These are phyloP conservation scores for Wallemia mellicola DNA, from an alignment of 1,284 basidiomycete species.

Conservation along the genomic window DNA sequence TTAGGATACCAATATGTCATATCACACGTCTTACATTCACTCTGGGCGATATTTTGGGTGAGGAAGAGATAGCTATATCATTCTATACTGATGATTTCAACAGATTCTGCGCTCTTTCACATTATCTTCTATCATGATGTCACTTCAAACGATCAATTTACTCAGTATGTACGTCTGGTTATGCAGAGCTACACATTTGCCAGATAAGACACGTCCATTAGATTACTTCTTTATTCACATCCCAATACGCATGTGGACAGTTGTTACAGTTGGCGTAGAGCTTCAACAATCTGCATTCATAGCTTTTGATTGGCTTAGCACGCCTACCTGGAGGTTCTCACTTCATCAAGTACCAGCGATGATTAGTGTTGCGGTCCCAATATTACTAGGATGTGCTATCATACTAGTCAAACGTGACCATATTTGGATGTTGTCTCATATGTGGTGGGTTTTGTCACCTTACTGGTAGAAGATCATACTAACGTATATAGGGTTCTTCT, in stretches of 20 bases:
- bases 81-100: too few relatives aligned
- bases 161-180: neutral
- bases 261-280: neutral
- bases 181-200: neutral
- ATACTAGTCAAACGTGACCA: neutral
- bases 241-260: neutral
- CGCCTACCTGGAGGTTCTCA: neutral
- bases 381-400: neutral
- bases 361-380: neutral
- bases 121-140: neutral
- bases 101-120: neutral
- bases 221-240: neutral
- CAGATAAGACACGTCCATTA: neutral
- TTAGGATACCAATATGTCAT: neutral
- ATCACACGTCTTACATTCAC: neutral
- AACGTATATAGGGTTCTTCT: neutral
- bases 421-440: neutral
- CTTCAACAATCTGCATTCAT: neutral
- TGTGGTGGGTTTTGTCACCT: neutral
- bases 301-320: neutral
- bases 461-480: neutral
- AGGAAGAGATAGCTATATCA: neutral
- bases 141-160: neutral
- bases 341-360: neutral
- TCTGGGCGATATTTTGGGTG: neutral